Percentiles rank a stretch among this genome's conserved stretches.
phyloP scores from a whole-genome alignment of 1,284 basidiomycete species.

The Bondarzewia mesenterica region DNA sequence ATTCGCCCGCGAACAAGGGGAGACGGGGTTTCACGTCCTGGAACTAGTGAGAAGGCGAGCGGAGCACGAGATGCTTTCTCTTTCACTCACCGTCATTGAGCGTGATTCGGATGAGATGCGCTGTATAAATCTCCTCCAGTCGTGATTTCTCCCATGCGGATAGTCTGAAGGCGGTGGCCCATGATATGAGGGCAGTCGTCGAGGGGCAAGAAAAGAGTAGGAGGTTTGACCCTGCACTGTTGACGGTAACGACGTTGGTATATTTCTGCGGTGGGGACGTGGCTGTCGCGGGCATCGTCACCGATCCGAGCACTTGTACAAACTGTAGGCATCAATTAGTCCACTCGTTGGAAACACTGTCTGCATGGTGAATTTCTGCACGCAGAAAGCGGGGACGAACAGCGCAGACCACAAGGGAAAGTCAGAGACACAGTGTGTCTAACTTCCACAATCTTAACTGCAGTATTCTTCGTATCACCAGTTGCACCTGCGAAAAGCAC shows the following conservation, averaged over 20 bases:
- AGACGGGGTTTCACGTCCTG: constrained; percentile 59
- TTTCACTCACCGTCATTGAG: constrained; percentile 39
- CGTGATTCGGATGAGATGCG: constrained; percentile 80
- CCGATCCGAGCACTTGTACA: constrained; percentile 63
- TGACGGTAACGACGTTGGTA: constrained; percentile 83
- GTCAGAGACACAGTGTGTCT: not conserved
- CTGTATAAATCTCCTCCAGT: constrained; percentile 96
- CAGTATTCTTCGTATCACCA: no score
- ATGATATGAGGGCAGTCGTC: constrained; percentile 67
- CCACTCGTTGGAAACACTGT: no score
- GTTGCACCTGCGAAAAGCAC: no score
- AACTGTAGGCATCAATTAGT: constrained; percentile 36
- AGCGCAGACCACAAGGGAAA: not conserved
- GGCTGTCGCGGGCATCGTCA: constrained; percentile 50
- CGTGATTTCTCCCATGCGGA: constrained; percentile 94
- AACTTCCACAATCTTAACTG: no score
- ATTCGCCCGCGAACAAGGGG: constrained; percentile 68
- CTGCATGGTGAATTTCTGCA: no score
- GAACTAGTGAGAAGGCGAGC: constrained; percentile 2
- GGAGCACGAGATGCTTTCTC: not conserved
- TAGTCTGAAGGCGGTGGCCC: constrained; percentile 88
- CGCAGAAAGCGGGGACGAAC: no score
- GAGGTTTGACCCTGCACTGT: constrained; percentile 90
- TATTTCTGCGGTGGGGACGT: constrained; percentile 47
- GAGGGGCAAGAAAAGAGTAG: constrained; percentile 83